Percentiles rank a stretch among this genome's conserved stretches.
Evolutionary conservation across 768 basidiomycete species (phyloP).

Genomic region (Podaxis sp.): DNA sequence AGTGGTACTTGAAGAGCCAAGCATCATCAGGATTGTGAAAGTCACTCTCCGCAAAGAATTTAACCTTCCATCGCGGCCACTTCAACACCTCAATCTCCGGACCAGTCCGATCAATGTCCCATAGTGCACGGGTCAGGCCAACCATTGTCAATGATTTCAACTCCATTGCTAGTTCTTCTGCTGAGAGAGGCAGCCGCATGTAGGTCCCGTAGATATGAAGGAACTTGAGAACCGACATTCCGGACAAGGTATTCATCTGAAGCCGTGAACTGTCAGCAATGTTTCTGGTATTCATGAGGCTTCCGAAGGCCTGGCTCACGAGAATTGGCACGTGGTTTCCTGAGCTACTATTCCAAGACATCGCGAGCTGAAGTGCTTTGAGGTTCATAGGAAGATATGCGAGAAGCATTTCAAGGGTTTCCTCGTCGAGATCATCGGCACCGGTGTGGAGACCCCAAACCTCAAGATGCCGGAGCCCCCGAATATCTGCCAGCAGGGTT

Average conservation of each 20-base stretch:
- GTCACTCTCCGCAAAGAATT: constrained; percentile 34
- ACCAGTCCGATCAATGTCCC: constrained; percentile 29
- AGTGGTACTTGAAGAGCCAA: constrained; percentile 37
- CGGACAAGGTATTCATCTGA: constrained; percentile 22
- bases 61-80: constrained; percentile 37
- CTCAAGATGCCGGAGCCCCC: constrained; percentile 24
- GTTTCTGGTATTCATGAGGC: not conserved
- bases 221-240: constrained; percentile 28
- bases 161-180: constrained; percentile 31
- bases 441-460: constrained; percentile 38
- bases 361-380: constrained; percentile 31
- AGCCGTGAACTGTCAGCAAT: not conserved
- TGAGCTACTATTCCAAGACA: constrained; percentile 25
- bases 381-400: constrained; percentile 24
- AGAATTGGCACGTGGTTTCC: constrained; percentile 22
- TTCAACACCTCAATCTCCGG: constrained; percentile 23
- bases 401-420: constrained; percentile 21
- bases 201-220: constrained; percentile 32
- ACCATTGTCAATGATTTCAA: constrained; percentile 26
- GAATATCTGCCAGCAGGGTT: constrained; percentile 21
- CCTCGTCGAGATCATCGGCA: constrained; percentile 18
- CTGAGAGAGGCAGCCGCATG: constrained; percentile 24
- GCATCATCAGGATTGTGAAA: constrained; percentile 30
- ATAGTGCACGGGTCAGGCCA: constrained; percentile 34
- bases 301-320: constrained; percentile 19